These are phyloP conservation scores for Podaxis sp. DNA, from an alignment of 768 basidiomycete genomes.

Conservation along the genomic window DNA sequence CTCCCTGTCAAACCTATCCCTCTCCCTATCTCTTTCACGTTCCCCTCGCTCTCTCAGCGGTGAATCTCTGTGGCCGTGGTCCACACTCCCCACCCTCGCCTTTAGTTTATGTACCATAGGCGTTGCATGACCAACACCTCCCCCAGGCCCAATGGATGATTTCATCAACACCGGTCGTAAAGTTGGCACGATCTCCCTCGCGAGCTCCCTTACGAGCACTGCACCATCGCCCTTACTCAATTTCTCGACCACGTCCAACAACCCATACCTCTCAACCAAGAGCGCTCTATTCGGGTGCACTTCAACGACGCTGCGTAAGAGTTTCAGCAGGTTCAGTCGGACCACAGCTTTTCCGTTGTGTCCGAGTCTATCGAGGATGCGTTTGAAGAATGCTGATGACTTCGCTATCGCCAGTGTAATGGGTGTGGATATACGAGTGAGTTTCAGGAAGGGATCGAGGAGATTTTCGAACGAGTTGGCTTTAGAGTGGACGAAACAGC, in stretches of 20 bases:
- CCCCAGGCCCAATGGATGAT: not conserved
- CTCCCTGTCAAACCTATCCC: slow-evolving; percentile 7
- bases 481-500: slow-evolving; percentile 82
- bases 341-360: slow-evolving; percentile 80
- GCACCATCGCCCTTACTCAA: slow-evolving; percentile 79
- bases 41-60: not conserved
- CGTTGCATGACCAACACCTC: not conserved
- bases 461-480: slow-evolving; percentile 91
- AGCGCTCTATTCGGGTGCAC: slow-evolving; percentile 83
- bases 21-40: not conserved
- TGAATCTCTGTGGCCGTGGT: not conserved
- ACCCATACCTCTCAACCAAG: slow-evolving; percentile 79
- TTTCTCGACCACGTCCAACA: slow-evolving; percentile 77
- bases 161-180: slow-evolving; percentile 66
- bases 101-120: slow-evolving; percentile 12
- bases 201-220: slow-evolving; percentile 86
- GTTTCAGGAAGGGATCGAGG: slow-evolving; percentile 90
- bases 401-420: slow-evolving; percentile 79
- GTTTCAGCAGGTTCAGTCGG: slow-evolving; percentile 83
- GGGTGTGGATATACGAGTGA: slow-evolving; percentile 74
- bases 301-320: slow-evolving; percentile 85
- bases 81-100: slow-evolving; percentile 16
- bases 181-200: slow-evolving; percentile 80
- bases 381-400: slow-evolving; percentile 79
- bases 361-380: slow-evolving; percentile 78